Evolutionary conservation across 2,329 filamentous ascomycete genomes (phyloP), one percentile per base, ranked within the genome.

Genomic region (Aureobasidium melanogenum): DNA sequence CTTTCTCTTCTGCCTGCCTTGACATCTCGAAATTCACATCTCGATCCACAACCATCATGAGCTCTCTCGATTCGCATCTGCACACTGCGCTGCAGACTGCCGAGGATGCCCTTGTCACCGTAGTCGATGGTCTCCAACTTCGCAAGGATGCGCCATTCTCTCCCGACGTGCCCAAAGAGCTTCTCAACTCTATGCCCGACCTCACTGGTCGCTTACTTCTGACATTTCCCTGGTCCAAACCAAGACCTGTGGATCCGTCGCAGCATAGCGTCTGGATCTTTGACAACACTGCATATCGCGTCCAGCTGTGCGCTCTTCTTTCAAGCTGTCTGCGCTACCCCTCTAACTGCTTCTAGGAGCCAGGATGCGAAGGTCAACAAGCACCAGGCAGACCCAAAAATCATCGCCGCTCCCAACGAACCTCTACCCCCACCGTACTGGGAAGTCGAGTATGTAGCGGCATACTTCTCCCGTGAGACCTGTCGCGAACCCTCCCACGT

Each of bases 261-360:
- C 73, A 79, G 54, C 88, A 96, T 71, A 84, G 83, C 15, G 85
- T 97, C 43, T 97, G 93, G 93, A 78, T 97, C 8, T 79, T 97
- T 51, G 91, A 97, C 76, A 96, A 94, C 69, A 93, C 89, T 2
- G 92, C 91, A 5, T 93, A 88, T 71, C 83, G 84, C 22, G 28
- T 61, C 34, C 47, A 48, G 10, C 32, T 39, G 58, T 61, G 9
- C 24, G 52, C 48, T n/a, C 6, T 1, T 7, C 17, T 17, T 28
- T 26, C 12, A 3, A 19, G 36, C 38, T 17, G 14, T 15, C 39
- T 24, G n/a, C 8, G 8, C 5, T 17, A 22, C 6, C 10, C 3
- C 41, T 19, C 38, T 55, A 19, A 55, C 26, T 24, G 6, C 9
- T 32, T n/a, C 12, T 19, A 55, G 51, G 2, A 22, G 26, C 15